Base-by-base conservation (phyloP, 257 asterid genomes). In the Jacaranda mimosifolia region DNA sequence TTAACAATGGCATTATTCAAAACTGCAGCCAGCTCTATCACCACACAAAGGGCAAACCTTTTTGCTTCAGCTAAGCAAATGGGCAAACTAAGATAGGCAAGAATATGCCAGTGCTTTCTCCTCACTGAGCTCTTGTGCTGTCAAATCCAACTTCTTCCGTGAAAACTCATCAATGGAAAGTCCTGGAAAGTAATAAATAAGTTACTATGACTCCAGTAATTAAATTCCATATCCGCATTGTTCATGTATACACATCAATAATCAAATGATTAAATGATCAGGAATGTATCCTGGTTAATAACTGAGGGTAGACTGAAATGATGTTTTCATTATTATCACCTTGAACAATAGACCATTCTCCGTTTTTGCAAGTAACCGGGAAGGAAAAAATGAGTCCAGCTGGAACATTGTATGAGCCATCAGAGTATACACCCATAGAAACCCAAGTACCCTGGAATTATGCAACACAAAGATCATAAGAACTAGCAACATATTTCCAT, bases 351-450 rank as follows among this genome's bases (percentile, higher is more conserved):
- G 82, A 79, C 99, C 99, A 94, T 84, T 92, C 97, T 76, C 99
- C 98, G 66, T 94, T 89, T 83, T 90, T 87, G 91, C 98, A 94
- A 62, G 96, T 92, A 15, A 94, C 97, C 0, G 97, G 98, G 89
- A 94, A 94, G 70, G 98, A 94, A 68, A 88, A 94, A 59, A 94
- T 88, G 68, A 94, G 94, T 39, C 98, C 97, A 38, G 94, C 72
- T 39, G 98, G 98, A 73, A 94, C 97, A 72, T 86, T 82, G 90
- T 91, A 94, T 56, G 97, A 94, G 76, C 97, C 97, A 84, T 94
- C 98, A 62, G 98, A 94, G 88, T 92, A 92, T 18, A 94, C 98
- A 81, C 98, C 98, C 98, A 94, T 94, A 10, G 98, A 94, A 49
- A 94, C 98, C 85, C 86, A 94, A 62, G 97, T 87, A 11, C 98